Evolutionary conservation across 352 stramenopile genomes (phyloP), one percentile per base, ranked within the genome.

Genomic region (Phytophthora pseudosyringae): DNA sequence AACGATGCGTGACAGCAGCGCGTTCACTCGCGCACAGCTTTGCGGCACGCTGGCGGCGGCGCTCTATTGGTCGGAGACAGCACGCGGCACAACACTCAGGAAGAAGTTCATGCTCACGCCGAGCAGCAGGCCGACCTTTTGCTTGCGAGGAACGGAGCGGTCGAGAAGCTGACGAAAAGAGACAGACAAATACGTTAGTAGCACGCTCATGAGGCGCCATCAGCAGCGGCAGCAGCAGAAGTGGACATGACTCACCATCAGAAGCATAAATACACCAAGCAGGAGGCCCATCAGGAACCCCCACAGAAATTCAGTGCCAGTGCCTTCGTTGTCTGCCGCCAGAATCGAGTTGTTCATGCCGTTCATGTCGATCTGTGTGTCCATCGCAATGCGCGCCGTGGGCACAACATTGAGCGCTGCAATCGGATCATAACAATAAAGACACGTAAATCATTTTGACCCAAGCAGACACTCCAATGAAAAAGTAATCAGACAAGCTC

Each of bases 31-130:
- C 31, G 26, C 18, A 26, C 13, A 52, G 44, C 51, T 56, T 36
- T 41, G 35, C 18, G 21, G 15, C 13, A 44, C 28, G 45, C 67
- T 60, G 32, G 39, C 18, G 33, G 29, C 28, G 57, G 54, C 40
- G 52, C 39, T 69, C 65, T 81, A 81, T 76, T 79, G 78, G 45
- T 93, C 81, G 3, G 83, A 84, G 53, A 93, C 81, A 54, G 81
- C 81, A 60, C 84, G 86, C 21, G 86, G 86, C n/a, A 96, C 78
- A 57, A 96, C 84, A 67, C 85, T 96, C 52, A 96, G 72, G 64
- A 96, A 91, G 68, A 96, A 93, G 53, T 96, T 96, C 79, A 96
- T 93, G 73, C 83, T 93, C 41, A 96, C 88, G 50, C 88, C 88
- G 29, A 94, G 76, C 43, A 96, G 64, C 46, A 96, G 64, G 1